Conservation (phyloP, 75 land plant species). For the Pinus tabuliformis region DNA sequence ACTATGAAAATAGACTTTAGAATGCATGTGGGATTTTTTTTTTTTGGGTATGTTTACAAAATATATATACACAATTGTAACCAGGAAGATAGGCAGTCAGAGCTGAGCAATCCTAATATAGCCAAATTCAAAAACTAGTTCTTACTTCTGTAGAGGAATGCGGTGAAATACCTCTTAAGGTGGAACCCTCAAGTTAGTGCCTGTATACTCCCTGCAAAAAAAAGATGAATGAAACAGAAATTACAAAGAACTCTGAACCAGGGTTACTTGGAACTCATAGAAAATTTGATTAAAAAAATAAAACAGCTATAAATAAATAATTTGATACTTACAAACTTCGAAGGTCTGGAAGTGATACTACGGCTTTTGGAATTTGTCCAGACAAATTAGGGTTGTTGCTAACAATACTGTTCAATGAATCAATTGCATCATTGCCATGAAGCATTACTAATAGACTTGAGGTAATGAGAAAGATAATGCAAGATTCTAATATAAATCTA, state of each 20-base stretch:
- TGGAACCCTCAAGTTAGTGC: slow-evolving; percentile 88
- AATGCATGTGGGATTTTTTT: no score
- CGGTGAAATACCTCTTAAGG: slow-evolving; percentile 80
- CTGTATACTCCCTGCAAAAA: slow-evolving; percentile 76
- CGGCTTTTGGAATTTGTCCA: slow-evolving; percentile 84
- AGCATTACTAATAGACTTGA: neutral
- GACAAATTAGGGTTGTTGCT: slow-evolving; percentile 66
- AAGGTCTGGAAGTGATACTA: slow-evolving; percentile 50
- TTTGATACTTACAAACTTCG: slow-evolving; percentile 86
- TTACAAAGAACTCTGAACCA: neutral
- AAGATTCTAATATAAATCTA: no score
- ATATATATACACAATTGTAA: no score
- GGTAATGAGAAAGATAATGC: no score
- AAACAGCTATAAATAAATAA: neutral
- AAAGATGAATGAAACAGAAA: neutral
- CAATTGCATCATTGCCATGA: neutral
- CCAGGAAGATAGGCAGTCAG: no score
- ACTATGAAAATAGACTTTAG: no score
- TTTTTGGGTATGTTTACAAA: no score
- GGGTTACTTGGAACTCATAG: neutral
- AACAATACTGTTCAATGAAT: slow-evolving; percentile 53
- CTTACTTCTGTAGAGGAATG: slow-evolving; percentile 48
- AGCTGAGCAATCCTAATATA: no score
- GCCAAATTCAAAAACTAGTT: no score
- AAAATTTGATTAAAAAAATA: neutral